Base-by-base conservation (phyloP, 2,329 filamentous ascomycete species). In the Penicillium brevicompactum region DNA sequence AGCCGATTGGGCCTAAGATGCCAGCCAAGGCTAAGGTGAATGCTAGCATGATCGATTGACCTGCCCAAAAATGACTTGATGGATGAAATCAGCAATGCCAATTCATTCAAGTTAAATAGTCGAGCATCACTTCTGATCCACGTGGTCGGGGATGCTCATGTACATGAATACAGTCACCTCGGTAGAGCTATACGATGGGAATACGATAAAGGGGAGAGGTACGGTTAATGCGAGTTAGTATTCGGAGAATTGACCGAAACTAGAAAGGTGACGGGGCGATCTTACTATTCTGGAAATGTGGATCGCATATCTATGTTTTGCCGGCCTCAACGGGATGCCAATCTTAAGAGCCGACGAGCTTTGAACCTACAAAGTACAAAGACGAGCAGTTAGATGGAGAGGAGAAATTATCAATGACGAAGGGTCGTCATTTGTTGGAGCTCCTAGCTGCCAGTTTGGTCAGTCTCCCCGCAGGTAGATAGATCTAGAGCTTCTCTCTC, bases 121-220 rank as follows among this genome's bases (percentile, higher is more conserved):
- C 27, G 42, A 42, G 37, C 24, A 14, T 30, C 24, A 9, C 13
- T 55, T 38, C 8, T 21, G 22, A 14, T 42, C 46, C 37, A 50
- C 21, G 32, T 51, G 46, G n/a, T 9, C 27, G 27, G 27, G 13
- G 4, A 22, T 42, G 11, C 30, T 31, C 5, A 40, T 11, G 27
- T 5, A 42, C 8, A 45, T 27, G 30, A 27, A 27, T 6, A 6
- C 24, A 27, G 24, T 27, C 24, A 27, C 58, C 46, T 57, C 45
- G 54, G 53, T 30, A 45, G 41, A 22, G 47, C 18, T 51, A 60
- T 60, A 63, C 61, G 59, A 48, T 32, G 14, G 14, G 14, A 58
- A 61, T 62, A 61, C 60, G 56, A 61, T 27, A 43, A 34, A 42
- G 24, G 27, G 37, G n/a, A 14, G 10, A 14, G 18, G 41, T 46